Conservation (phyloP, 2,329 filamentous ascomycete genomes). For the Capronia coronata region DNA sequence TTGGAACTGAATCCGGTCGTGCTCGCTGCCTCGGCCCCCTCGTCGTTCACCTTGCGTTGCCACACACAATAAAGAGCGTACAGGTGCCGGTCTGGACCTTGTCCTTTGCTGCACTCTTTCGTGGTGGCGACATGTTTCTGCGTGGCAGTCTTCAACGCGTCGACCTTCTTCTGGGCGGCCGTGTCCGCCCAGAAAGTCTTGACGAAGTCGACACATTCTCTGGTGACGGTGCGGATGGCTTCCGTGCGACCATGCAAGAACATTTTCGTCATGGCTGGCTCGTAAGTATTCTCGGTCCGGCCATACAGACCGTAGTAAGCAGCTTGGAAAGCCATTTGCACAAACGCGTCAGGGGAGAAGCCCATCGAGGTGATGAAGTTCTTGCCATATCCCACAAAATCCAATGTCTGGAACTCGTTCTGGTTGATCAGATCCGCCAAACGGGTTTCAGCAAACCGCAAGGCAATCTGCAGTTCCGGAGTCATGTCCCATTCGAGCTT, state of each 20-base stretch:
- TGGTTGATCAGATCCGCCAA: conserved; percentile 92
- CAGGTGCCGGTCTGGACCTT: conserved; percentile 86
- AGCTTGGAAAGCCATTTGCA: conserved; percentile 98
- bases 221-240: conserved; percentile 78
- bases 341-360: conserved; percentile 93
- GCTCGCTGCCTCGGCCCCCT: conserved; percentile 49
- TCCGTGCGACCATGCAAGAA: conserved; percentile 92
- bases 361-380: conserved; percentile 97
- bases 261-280: conserved; percentile 96
- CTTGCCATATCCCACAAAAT: conserved; percentile 85
- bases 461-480: conserved; percentile 80
- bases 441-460: conserved; percentile 91
- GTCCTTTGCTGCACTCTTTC: conserved; percentile 76
- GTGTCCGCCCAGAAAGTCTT: conserved; percentile 93
- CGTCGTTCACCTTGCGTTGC: conserved; percentile 80
- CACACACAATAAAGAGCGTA: conserved; percentile 93
- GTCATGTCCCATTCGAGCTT: conserved; percentile 98
- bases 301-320: conserved; percentile 97
- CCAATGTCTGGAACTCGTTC: conserved; percentile 89
- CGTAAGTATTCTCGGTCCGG: conserved; percentile 88
- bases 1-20: conserved; percentile 49
- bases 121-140: conserved; percentile 75
- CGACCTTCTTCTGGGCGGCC: conserved; percentile 72
- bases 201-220: conserved; percentile 71
- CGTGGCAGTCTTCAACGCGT: conserved; percentile 75